Evolutionary conservation across 2,329 filamentous ascomycete genomes (phyloP), one percentile per base, ranked within the genome.

Genomic region (Onygena corvina): DNA sequence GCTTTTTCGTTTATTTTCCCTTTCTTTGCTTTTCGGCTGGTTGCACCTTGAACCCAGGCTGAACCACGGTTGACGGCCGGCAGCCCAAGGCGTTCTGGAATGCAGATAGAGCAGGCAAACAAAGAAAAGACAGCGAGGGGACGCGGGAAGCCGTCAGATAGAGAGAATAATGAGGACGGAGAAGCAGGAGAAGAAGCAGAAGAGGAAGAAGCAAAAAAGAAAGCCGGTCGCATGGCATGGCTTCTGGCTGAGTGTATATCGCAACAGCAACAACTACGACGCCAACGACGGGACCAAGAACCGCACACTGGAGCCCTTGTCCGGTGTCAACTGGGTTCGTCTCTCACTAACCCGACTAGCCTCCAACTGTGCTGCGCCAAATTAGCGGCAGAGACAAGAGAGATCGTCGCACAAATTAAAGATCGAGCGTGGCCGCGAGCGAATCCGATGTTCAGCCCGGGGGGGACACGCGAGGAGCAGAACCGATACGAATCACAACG

Each of bases 361-460:
- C 14, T 29, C 11, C 21, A 42, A 23, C 36, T 42, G 36, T 23
- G 7, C 36, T 42, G 36, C 36, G 36, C 36, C 36, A 42, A 42
- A 42, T n/a, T 42, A 42, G 21, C 36, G 21, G 21, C 36, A 27
- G 36, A n/a, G 36, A 23, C n/a, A n/a, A n/a, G n/a, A n/a, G n/a
- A 21, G 36, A 42, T 42, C 36, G 36, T 42, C 36, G 12, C 36
- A 27, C 36, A 42, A 42, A 42, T 42, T 42, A n/a, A n/a, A 42
- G 36, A 42, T 27, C 21, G 36, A 14, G 16, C 36, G 21, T 14
- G 16, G 18, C n/a, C 18, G 14, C n/a, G 21, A 25, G 12, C n/a
- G 21, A 27, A 42, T 11, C 36, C 21, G 36, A 42, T 42, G 20
- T 4, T 5, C 20, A n/a, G 11, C 21, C 18, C 7, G 36, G 36